Evolutionary conservation across 768 basidiomycete species (phyloP).

Genomic region (Leccinum truebloodii): DNA sequence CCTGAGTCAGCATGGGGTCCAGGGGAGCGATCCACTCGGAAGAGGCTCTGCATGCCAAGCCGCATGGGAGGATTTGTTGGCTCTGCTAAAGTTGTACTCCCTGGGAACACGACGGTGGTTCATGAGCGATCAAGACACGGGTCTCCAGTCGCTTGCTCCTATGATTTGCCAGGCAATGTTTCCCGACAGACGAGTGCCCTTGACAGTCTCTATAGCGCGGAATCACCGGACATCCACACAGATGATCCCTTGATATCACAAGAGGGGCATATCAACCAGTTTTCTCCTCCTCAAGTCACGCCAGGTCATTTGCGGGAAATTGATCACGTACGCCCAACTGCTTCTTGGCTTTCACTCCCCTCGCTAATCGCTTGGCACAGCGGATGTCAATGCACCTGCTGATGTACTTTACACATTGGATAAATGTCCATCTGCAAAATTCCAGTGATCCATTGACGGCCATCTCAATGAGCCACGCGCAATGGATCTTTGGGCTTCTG

Average conservation of each 20-base stretch:
- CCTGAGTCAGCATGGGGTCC: conserved; percentile 71
- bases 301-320: conserved; percentile 57
- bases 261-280: conserved; percentile 4
- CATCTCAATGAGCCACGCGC: conserved; percentile 59
- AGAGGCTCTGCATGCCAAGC: conserved; percentile 8
- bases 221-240: neutral
- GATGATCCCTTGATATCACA: neutral
- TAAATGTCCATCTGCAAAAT: conserved; percentile 58
- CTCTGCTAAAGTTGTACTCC: conserved; percentile 7
- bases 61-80: conserved; percentile 43
- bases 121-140: conserved; percentile 6
- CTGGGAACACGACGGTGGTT: neutral
- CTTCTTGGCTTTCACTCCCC: neutral
- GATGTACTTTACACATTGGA: conserved; percentile 86
- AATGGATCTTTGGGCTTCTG: conserved; percentile 79
- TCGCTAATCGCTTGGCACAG: conserved; percentile 38
- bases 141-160: neutral
- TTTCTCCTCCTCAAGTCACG: conserved; percentile 55
- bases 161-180: neutral
- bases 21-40: conserved; percentile 16
- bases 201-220: neutral
- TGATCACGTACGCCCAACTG: conserved; percentile 55
- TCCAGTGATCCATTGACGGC: conserved; percentile 37
- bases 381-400: conserved; percentile 70
- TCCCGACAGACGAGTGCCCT: neutral